Conservation (phyloP, 768 basidiomycete genomes). For the Trametes gibbosa region DNA sequence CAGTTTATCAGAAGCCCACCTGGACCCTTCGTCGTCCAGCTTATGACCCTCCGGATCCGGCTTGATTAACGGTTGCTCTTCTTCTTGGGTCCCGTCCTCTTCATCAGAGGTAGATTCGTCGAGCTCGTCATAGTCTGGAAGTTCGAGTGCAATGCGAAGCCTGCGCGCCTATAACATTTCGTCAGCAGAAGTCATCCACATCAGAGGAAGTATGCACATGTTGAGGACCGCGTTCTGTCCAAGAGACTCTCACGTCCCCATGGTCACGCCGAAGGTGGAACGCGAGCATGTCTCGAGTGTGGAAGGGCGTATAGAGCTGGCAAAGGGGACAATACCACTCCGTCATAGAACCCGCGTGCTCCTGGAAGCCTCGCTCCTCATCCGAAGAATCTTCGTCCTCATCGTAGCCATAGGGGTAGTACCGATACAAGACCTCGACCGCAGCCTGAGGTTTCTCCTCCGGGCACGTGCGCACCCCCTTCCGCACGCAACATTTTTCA, state of each 20-base stretch:
- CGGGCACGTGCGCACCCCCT: conserved; percentile 35
- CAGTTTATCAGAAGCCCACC: too few relatives aligned
- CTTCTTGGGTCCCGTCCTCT: neutral
- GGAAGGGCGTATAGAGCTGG: conserved; percentile 41
- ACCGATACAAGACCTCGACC: conserved; percentile 27
- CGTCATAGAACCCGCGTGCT: conserved; percentile 27
- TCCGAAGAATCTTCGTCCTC: conserved; percentile 13
- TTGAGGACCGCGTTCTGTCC: conserved; percentile 32
- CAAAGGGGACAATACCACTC: conserved; percentile 57
- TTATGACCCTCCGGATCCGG: neutral
- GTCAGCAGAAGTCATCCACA: neutral
- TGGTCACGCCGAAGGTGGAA: conserved; percentile 55
- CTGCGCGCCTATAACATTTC: neutral
- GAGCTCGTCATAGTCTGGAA: conserved; percentile 10
- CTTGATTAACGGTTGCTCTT: neutral
- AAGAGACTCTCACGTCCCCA: conserved; percentile 34
- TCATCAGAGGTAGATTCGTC: conserved; percentile 1
- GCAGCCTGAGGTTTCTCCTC: conserved; percentile 19
- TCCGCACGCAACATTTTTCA: conserved; percentile 36
- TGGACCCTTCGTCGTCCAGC: neutral
- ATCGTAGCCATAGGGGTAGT: conserved; percentile 12
- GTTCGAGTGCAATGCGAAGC: neutral
- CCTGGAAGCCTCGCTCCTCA: conserved; percentile 16
- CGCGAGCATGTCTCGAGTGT: conserved; percentile 40
- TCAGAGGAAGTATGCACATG: neutral